phyloP scores from a whole-genome alignment of 176 grass and related monocot species.

The Eragrostis nindensis region DNA sequence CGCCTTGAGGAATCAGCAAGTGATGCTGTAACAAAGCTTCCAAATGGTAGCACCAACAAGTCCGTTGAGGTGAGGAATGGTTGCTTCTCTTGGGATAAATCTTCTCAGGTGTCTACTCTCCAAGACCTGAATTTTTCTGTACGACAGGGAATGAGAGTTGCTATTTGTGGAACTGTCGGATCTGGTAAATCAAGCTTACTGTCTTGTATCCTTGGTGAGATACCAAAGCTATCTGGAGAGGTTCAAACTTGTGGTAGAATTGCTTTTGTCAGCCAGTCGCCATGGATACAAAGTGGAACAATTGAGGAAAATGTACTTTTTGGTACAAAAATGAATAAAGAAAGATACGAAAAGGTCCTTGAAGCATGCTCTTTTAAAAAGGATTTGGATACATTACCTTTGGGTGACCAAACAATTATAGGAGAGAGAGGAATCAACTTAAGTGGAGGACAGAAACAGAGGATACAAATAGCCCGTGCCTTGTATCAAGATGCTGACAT shows the following conservation, averaged over 20 bases:
- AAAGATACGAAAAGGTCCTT: conserved; percentile 55
- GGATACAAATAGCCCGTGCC: conserved; percentile 69
- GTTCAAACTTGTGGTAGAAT: conserved; percentile 56
- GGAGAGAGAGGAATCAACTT: conserved; percentile 84
- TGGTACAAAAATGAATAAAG: conserved; percentile 47
- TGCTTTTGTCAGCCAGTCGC: conserved; percentile 64
- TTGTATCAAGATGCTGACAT: conserved; percentile 80
- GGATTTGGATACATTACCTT: conserved; percentile 60
- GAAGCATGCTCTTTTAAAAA: conserved; percentile 66
- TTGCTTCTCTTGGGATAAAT: conserved; percentile 68
- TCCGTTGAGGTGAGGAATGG: conserved; percentile 62
- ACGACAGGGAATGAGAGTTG: conserved; percentile 54
- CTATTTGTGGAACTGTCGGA: conserved; percentile 75
- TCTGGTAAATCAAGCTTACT: conserved; percentile 84
- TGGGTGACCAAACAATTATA: conserved; percentile 66
- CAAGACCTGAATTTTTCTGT: conserved; percentile 59
- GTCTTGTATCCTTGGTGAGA: conserved; percentile 72
- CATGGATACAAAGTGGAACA: conserved; percentile 81
- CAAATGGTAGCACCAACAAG: conserved; percentile 48
- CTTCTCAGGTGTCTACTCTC: conserved; percentile 47
- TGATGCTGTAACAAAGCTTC: conserved; percentile 53
- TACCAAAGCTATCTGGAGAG: conserved; percentile 69
- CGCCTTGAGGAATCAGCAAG: conserved; percentile 60
- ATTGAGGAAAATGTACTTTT: conserved; percentile 72
- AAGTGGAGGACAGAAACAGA: conserved; percentile 75